These are phyloP conservation scores for Bolboschoenoplectus hybrid DNA, from an alignment of 202 grass and related monocot genomes.

Conservation along the genomic window DNA sequence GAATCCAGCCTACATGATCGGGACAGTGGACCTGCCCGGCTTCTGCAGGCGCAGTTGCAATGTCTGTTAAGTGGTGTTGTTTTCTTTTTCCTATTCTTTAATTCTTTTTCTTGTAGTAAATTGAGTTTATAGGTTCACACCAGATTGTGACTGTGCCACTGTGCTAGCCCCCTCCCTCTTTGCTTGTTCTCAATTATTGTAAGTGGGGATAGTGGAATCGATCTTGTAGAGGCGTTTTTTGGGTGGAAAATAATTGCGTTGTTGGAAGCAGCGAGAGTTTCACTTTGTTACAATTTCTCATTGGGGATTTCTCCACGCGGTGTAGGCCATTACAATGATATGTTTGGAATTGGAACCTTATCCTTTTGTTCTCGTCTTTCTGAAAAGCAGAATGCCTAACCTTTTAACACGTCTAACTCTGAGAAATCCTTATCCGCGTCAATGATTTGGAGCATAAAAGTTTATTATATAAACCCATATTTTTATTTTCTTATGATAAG, in stretches of 20 bases:
- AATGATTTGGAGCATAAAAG: background rate
- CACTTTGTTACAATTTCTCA: background rate
- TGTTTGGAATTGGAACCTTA: slow-evolving; percentile 11
- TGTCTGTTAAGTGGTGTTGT: slow-evolving; percentile 55
- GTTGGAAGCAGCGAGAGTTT: background rate
- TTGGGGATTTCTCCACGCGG: background rate
- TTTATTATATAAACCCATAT: background rate
- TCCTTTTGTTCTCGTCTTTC: background rate
- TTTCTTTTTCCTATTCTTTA: slow-evolving; percentile 8
- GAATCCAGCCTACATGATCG: slow-evolving; percentile 90
- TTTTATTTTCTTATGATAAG: background rate
- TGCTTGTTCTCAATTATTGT: background rate
- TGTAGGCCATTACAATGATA: background rate
- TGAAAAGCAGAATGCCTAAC: background rate
- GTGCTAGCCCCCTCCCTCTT: background rate
- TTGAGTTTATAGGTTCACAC: background rate
- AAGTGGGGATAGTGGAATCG: background rate
- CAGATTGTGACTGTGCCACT: background rate
- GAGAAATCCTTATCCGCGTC: background rate
- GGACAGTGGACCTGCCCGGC: slow-evolving; percentile 52
- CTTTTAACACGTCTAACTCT: background rate
- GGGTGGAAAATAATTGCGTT: background rate
- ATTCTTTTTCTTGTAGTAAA: slow-evolving; percentile 23
- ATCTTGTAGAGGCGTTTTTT: background rate
- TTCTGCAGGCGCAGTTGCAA: slow-evolving; percentile 85